Conservation (phyloP, 495 filamentous ascomycete species). For the Lichenothelia convexa region DNA sequence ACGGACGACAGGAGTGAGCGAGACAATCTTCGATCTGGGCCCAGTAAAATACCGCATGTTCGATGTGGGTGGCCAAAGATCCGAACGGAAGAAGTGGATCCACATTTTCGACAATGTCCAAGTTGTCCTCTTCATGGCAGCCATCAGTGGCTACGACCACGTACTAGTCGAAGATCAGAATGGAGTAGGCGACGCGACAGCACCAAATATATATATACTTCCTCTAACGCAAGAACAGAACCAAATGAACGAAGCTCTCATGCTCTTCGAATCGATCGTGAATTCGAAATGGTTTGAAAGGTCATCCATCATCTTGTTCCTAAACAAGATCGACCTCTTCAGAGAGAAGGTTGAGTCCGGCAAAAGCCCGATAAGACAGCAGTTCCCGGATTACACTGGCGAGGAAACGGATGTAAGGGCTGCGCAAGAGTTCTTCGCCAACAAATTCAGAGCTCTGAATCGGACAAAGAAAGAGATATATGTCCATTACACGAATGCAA, state of each 20-base stretch:
- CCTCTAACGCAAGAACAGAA: conserved; percentile 38
- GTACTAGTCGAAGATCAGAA: conserved; percentile 96
- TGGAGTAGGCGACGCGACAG: conserved; percentile 46
- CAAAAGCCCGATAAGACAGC: conserved; percentile 59
- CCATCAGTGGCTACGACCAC: conserved; percentile 98
- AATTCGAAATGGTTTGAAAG: conserved; percentile 96
- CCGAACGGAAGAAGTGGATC: conserved; percentile 99
- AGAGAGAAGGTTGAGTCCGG: conserved; percentile 57
- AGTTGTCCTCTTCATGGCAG: conserved; percentile 93
- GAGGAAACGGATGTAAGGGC: conserved; percentile 35
- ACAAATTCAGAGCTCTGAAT: conserved; percentile 76
- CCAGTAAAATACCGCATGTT: conserved; percentile 99
- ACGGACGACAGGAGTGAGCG: conserved; percentile 98
- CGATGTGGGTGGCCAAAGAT: conserved; percentile 95
- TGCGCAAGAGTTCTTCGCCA: conserved; percentile 70
- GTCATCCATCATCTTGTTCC: conserved; percentile 89
- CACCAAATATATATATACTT: not conserved
- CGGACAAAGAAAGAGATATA: conserved; percentile 74
- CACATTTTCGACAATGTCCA: conserved; percentile 99
- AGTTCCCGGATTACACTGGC: conserved; percentile 84
- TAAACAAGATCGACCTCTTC: conserved; percentile 99
- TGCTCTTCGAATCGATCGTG: conserved; percentile 93
- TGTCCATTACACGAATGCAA: conserved; percentile 85
- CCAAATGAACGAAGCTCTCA: conserved; percentile 98
- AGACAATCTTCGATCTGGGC: conserved; percentile 96